A percentile compares a stretch with the other conserved stretches of the same genome.
These are phyloP conservation scores for Blastobotrys parvus DNA, from an alignment of 805 yeast species.

Conservation along the genomic window DNA sequence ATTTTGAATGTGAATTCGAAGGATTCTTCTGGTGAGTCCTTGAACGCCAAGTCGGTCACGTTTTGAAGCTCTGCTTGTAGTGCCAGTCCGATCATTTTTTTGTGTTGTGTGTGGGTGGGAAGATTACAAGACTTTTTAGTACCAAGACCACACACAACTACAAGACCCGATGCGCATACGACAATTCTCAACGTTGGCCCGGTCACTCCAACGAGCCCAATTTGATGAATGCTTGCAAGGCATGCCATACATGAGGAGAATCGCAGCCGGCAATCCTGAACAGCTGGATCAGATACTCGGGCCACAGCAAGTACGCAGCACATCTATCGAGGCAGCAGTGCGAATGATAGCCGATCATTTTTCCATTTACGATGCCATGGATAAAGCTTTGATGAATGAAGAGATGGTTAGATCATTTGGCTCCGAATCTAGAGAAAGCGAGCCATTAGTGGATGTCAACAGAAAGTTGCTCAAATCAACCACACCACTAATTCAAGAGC, in stretches of 20 bases:
- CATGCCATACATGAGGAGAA: neutral
- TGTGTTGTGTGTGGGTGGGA: neutral
- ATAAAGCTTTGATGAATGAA: conserved; percentile 18
- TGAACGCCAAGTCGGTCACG: conserved; percentile 48
- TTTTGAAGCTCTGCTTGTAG: conserved; percentile 42
- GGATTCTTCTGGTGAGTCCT: conserved; percentile 51
- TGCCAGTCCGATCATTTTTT: conserved; percentile 25
- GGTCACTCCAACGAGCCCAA: no score
- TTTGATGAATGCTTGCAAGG: no score
- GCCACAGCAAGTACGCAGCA: conserved; percentile 19
- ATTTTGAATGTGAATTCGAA: conserved; percentile 70
- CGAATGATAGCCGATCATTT: conserved; percentile 26
- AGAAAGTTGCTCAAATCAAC: conserved; percentile 1
- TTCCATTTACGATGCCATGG: conserved; percentile 22
- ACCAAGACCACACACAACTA: no score
- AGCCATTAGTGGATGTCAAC: neutral
- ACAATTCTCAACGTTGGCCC: no score
- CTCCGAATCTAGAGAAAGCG: neutral
- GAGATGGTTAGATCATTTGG: conserved; percentile 11
- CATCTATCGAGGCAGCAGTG: conserved; percentile 23
- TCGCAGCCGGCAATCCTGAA: neutral
- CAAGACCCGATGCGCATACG: no score
- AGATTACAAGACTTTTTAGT: neutral
- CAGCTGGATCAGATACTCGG: conserved; percentile 17
- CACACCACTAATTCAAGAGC: conserved; percentile 2